phyloP scores from a whole-genome alignment of 2,329 filamentous ascomycete species.

The Aspergillus fumigatiaffinis region DNA sequence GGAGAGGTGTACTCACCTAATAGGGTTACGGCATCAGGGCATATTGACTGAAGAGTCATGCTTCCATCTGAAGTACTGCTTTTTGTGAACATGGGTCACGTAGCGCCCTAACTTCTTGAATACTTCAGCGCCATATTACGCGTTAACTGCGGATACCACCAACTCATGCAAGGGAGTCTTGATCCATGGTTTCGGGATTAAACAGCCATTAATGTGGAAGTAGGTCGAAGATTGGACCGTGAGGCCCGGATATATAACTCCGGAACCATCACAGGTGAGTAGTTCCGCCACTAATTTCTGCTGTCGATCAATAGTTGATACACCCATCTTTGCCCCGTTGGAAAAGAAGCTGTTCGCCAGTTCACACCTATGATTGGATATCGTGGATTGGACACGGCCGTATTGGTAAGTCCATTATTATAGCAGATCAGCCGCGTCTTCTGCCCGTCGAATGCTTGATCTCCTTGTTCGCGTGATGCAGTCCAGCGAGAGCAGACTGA shows the following conservation, averaged over 20 bases:
- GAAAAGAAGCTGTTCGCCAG: background rate
- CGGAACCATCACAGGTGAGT: background rate
- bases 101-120: background rate
- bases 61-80: background rate
- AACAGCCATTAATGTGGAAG: background rate
- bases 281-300: background rate
- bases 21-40: background rate
- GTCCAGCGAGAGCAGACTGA: background rate
- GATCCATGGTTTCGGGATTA: background rate
- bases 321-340: background rate
- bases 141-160: background rate
- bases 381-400: background rate
- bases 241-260: background rate
- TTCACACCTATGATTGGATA: background rate
- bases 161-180: background rate
- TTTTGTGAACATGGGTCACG: background rate
- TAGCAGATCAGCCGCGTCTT: background rate
- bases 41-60: background rate
- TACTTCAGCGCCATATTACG: background rate
- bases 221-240: background rate
- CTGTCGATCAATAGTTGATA: background rate
- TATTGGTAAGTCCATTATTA: background rate
- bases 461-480: background rate
- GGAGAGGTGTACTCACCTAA: too few relatives aligned
- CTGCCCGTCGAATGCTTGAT: background rate